Evolutionary conservation across 306 rosid species (phyloP), one percentile per base, ranked within the genome.

Genomic region (Parietaria judaica): DNA sequence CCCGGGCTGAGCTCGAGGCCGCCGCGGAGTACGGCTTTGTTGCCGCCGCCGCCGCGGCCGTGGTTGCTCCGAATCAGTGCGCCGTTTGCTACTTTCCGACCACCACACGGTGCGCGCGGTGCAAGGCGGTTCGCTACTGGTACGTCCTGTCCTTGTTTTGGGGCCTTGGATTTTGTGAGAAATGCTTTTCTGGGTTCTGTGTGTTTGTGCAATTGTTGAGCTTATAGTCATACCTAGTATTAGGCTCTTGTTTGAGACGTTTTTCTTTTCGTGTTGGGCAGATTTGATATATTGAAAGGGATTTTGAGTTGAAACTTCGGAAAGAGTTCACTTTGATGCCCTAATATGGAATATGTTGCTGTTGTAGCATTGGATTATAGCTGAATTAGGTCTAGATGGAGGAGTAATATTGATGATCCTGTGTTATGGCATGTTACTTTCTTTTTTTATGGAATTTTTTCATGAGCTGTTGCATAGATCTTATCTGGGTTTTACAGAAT

Each of bases 61-160:
- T 76, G 0, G 60, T 68, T 46, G n/a, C 71, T 7, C 38, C 13
- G 35, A 65, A 76, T 56, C 84, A 76, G 60, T 91, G 97, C 36
- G 87, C 84, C 14, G 87, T 85, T 6, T 91, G 97, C 72, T 85
- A 71, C 59, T 65, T 76, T 61, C 89, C 95, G 31, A 87, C 96
- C 61, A 79, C 87, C 17, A 80, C 84, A 1, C 89, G 92, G 14
- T 91, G 97, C 41, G 76, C 96, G 15, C 79, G 74, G 60, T 91
- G 98, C 76, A 91, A 86, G 78, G 81, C 84, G 14, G 92, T 85
- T 66, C 96, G 87, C 4, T 91, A 91, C 83, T 91, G 97, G 96
- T 91, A 74, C 10, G 83, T 67, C 4, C 6, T 49, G 83, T 67
- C 4, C 6, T 49, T 9, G 61, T 9, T 8, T 51, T 67, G 10